Evolutionary conservation across 108 stramenopile genomes (phyloP), one percentile per base, ranked within the genome.

Genomic region (Poteriospumella lacustris): DNA sequence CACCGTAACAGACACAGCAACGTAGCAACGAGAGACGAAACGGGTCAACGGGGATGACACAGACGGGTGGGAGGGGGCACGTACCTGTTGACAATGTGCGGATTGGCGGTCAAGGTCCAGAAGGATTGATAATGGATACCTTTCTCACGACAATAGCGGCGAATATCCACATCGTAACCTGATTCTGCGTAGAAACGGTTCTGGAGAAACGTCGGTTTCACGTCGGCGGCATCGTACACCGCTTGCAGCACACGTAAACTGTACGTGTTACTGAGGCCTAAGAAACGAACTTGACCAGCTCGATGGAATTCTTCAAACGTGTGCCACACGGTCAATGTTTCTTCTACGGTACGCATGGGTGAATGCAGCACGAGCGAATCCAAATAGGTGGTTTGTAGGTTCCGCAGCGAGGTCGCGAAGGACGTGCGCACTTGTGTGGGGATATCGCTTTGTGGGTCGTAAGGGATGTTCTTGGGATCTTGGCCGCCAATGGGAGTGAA

Each of bases 41-140:
- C n/a, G n/a, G n/a, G n/a, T n/a, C n/a, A n/a, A n/a, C n/a, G n/a
- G n/a, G n/a, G n/a, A n/a, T n/a, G n/a, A n/a, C n/a, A n/a, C n/a
- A n/a, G n/a, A n/a, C n/a, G n/a, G 19, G 19, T 56, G 24, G 19
- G n/a, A n/a, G n/a, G n/a, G n/a, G n/a, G n/a, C n/a, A n/a, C 36
- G 24, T 68, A 68, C 76, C 76, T 77, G 0, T 76, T 77, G 58
- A 94, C 76, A 3, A 90, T 82, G 59, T 81, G 81, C 36, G 72
- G 89, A 90, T 90, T 90, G 29, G 84, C 90, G 9, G 85, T 81
- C 9, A 89, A 64, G 41, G 87, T 90, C 90, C 90, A 90, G 67
- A 90, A 90, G 33, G 87, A 89, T 79, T 95, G 92, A 82, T 95
- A 95, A 58, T 78, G 82, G 43, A 95, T 90, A 28, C 87, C 83